phyloP scores from a whole-genome alignment of 2,329 filamentous ascomycete genomes.

The Neonectria punicea region DNA sequence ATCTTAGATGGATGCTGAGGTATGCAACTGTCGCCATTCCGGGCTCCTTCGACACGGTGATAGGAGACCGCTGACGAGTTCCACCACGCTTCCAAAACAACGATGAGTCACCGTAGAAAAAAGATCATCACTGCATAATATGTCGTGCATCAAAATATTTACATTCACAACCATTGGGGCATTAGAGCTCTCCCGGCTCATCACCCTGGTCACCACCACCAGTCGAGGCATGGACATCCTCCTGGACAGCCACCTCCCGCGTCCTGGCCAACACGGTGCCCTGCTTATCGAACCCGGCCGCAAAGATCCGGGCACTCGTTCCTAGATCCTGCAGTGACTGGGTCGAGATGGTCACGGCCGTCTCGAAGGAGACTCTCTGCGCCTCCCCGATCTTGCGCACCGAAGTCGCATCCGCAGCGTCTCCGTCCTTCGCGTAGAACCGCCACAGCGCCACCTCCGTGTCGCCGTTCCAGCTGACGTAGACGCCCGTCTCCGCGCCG shows the following conservation, averaged over 20 bases:
- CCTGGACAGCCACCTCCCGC: slow-evolving; percentile 4
- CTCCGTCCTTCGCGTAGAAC: slow-evolving; percentile 25
- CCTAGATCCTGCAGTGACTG: slow-evolving; percentile 3
- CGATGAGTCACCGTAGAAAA: slow-evolving; percentile 5
- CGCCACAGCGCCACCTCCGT: slow-evolving; percentile 26
- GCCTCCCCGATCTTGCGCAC: slow-evolving; percentile 19
- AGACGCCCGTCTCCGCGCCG: slow-evolving; percentile 11
- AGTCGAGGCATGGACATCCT: slow-evolving; percentile 5
- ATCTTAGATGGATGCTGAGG: background rate
- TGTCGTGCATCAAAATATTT: slow-evolving; percentile 12
- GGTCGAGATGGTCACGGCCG: slow-evolving; percentile 9
- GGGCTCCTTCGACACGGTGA: background rate
- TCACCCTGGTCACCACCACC: background rate
- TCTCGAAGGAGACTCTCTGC: slow-evolving; percentile 22
- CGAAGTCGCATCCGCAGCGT: slow-evolving; percentile 6
- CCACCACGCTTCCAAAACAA: background rate
- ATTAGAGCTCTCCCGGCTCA: slow-evolving; percentile 17
- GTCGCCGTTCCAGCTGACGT: slow-evolving; percentile 32
- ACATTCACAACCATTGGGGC: background rate
- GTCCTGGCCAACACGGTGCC: slow-evolving; percentile 19
- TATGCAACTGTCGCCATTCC: background rate
- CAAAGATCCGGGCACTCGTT: slow-evolving; percentile 15
- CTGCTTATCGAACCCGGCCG: slow-evolving; percentile 15
- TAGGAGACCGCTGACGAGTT: background rate
- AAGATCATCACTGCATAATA: slow-evolving; percentile 18